Conservation (phyloP, 2,329 filamentous ascomycete genomes). For the Colletotrichum sp. region DNA sequence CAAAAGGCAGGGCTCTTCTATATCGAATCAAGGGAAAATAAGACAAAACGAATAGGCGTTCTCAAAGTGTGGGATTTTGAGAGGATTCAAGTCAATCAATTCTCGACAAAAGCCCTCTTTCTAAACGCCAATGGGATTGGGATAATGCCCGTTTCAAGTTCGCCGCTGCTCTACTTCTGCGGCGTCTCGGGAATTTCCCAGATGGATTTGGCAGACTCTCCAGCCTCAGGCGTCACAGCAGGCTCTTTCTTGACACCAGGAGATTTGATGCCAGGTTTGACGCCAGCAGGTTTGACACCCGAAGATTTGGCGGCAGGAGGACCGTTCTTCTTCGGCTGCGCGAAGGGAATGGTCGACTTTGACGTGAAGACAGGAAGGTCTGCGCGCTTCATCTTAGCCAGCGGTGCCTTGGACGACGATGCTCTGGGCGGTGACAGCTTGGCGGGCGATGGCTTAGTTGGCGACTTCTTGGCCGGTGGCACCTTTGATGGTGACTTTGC, state of each 20-base stretch:
- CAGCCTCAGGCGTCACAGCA: conserved; percentile 2
- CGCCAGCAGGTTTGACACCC: neutral
- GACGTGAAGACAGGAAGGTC: conserved; percentile 43
- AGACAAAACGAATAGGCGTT: neutral
- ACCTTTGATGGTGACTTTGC: conserved; percentile 30
- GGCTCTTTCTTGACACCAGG: neutral
- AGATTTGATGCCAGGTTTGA: neutral
- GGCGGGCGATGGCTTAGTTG: conserved; percentile 33
- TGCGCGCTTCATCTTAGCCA: conserved; percentile 34
- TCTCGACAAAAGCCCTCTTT: neutral
- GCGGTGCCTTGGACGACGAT: neutral
- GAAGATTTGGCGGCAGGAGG: neutral
- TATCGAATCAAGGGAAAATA: neutral
- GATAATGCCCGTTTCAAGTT: neutral
- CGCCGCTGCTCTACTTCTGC: conserved; percentile 13
- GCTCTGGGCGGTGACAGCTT: conserved; percentile 33
- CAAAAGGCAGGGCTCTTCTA: neutral
- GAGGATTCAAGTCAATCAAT: neutral
- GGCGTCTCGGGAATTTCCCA: conserved; percentile 40
- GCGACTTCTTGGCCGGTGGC: conserved; percentile 36
- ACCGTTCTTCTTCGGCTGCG: conserved; percentile 24
- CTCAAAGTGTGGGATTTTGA: neutral
- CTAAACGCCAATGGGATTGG: neutral
- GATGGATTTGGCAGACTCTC: conserved; percentile 25
- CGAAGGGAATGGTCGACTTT: conserved; percentile 55